Conservation (phyloP, 2,329 filamentous ascomycete species). For the Falciphora oryzae region DNA sequence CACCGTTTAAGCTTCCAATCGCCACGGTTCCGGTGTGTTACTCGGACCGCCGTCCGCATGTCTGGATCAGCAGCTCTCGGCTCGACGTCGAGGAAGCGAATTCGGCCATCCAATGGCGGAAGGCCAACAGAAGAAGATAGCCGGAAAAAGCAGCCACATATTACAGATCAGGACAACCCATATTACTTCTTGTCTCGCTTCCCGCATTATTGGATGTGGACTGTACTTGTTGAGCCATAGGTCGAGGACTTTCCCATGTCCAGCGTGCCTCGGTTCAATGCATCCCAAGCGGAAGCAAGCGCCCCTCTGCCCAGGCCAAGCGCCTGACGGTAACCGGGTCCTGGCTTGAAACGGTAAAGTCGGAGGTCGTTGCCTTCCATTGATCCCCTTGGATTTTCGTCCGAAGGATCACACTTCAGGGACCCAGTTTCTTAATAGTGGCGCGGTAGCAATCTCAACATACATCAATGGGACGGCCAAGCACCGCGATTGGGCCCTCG, state of each 20-base stretch:
- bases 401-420: background rate
- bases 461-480: background rate
- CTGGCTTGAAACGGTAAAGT: background rate
- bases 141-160: too few relatives aligned
- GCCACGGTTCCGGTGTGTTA: background rate
- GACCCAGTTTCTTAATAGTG: background rate
- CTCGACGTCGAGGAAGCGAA: background rate
- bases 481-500: conserved; percentile 6
- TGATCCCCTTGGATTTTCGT: background rate
- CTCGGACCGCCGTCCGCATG: background rate
- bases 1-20: too few relatives aligned
- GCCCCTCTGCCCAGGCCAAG: background rate
- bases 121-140: background rate
- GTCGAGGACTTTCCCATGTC: background rate
- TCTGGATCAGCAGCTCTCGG: too few relatives aligned
- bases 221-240: too few relatives aligned
- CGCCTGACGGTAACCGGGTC: background rate
- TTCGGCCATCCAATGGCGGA: background rate
- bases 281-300: background rate
- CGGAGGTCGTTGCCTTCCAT: background rate
- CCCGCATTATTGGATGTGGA: too few relatives aligned
- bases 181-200: too few relatives aligned
- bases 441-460: background rate
- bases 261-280: background rate
- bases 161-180: too few relatives aligned